Percentiles rank a stretch among this genome's conserved stretches.
Evolutionary conservation across 2,329 filamentous ascomycete species (phyloP).

Genomic region (Hypocreales sp.): DNA sequence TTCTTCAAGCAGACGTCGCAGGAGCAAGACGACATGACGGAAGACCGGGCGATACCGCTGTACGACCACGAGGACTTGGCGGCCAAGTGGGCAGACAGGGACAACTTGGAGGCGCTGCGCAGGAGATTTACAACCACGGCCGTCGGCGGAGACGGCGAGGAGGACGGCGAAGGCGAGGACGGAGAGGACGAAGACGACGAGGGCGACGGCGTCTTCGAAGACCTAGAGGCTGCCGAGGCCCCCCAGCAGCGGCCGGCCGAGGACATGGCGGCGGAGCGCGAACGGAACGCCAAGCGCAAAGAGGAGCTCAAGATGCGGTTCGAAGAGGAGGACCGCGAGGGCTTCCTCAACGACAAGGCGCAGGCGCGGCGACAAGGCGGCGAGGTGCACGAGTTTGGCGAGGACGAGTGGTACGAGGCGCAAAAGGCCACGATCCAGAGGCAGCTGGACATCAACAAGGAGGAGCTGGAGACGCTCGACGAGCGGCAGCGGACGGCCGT

Average conservation of each 20-base stretch:
- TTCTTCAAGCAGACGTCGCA: constrained; percentile 51
- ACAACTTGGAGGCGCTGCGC: constrained; percentile 60
- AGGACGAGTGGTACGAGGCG: constrained; percentile 97
- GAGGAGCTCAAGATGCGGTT: constrained; percentile 90
- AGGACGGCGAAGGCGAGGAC: constrained; percentile 23
- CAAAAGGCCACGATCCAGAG: constrained; percentile 93
- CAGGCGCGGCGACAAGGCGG: constrained; percentile 56
- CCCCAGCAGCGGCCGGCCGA: constrained; percentile 27
- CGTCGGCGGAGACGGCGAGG: constrained; percentile 18
- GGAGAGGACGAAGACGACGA: constrained; percentile 52
- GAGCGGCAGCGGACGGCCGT: constrained; percentile 68
- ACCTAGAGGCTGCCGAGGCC: constrained; percentile 43
- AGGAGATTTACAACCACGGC: constrained; percentile 60
- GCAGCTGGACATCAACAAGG: constrained; percentile 90
- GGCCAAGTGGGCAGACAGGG: constrained; percentile 69
- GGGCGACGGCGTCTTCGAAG: constrained; percentile 71
- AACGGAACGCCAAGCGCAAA: constrained; percentile 79
- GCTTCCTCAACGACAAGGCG: constrained; percentile 80
- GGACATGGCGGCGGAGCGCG: constrained; percentile 74
- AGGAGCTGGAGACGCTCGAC: constrained; percentile 81
- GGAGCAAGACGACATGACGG: constrained; percentile 54
- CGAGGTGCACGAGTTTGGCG: constrained; percentile 68
- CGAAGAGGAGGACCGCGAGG: constrained; percentile 95
- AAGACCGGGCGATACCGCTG: constrained; percentile 65
- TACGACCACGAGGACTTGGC: constrained; percentile 73